A percentile compares a stretch with the other conserved stretches of the same genome.
Evolutionary conservation across 129 eudicot species (phyloP).

Genomic region (Escallonia herrerae): DNA sequence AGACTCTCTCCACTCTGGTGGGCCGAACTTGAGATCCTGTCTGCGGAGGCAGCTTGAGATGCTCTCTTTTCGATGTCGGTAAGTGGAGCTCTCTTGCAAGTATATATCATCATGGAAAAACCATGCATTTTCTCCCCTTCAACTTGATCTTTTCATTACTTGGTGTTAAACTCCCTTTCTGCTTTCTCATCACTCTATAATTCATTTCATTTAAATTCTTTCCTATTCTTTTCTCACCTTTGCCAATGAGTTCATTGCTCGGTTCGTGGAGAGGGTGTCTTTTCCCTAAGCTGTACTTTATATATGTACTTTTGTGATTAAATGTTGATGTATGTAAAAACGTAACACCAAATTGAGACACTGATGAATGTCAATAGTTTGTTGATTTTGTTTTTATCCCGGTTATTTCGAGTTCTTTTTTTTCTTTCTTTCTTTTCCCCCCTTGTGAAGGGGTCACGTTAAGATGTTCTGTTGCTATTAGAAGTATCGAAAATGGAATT

Average conservation of each 20-base stretch:
- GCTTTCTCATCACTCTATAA: not conserved
- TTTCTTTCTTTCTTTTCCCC: no score
- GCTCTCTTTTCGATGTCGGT: constrained; percentile 5
- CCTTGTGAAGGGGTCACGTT: no score
- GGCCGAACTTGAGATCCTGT: constrained; percentile 96
- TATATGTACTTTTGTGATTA: not conserved
- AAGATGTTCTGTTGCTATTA: no score
- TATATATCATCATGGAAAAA: constrained; percentile 1
- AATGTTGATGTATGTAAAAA: constrained; percentile 1
- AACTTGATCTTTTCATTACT: not conserved
- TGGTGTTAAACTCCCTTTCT: not conserved
- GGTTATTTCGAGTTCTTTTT: no score
- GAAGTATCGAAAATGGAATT: no score
- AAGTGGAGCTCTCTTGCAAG: not conserved
- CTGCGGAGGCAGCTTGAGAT: constrained; percentile 51
- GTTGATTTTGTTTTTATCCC: no score
- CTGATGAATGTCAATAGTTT: no score
- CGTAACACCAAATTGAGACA: not conserved
- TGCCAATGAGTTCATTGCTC: not conserved
- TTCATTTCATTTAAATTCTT: constrained; percentile 9
- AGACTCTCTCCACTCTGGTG: constrained; percentile 96
- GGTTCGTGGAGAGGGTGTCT: not conserved
- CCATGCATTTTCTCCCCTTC: not conserved
- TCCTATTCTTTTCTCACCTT: not conserved
- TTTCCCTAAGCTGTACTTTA: not conserved